phyloP scores from a whole-genome alignment of 148 eudicot species.

The Pharnaceum exiguum region DNA sequence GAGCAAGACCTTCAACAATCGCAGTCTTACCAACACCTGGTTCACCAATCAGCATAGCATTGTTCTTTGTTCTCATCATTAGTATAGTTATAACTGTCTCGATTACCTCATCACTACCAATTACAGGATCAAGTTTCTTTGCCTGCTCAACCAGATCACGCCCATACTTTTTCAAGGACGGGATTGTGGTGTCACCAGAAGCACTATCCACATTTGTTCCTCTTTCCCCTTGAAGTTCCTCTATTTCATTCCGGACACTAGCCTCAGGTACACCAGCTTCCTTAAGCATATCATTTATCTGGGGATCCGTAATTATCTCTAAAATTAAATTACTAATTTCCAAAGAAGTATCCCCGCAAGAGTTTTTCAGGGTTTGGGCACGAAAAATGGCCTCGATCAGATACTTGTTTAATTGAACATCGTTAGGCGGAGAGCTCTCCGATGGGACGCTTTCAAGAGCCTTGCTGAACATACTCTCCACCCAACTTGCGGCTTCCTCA shows the following conservation, averaged over 20 bases:
- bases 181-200: conserved; percentile 57
- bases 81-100: conserved; percentile 95
- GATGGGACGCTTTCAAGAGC: conserved; percentile 58
- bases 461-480: conserved; percentile 50
- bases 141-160: conserved; percentile 95
- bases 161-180: conserved; percentile 88
- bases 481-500: conserved; percentile 53
- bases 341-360: conserved; percentile 63
- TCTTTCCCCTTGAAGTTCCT: conserved; percentile 64
- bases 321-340: conserved; percentile 69
- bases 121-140: conserved; percentile 91
- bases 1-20: conserved; percentile 98
- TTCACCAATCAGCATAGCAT: conserved; percentile 95
- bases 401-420: conserved; percentile 52
- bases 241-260: conserved; percentile 53
- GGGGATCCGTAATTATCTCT: conserved; percentile 77
- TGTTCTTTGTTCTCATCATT: conserved; percentile 91
- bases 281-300: conserved; percentile 48
- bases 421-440: conserved; percentile 60
- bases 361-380: conserved; percentile 58
- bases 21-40: conserved; percentile 99
- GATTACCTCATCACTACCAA: conserved; percentile 98
- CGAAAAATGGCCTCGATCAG: conserved; percentile 59
- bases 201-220: conserved; percentile 86
- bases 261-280: conserved; percentile 54